Evolutionary conservation across 257 asterid genomes (phyloP).

Genomic region (Sherardia arvensis): DNA sequence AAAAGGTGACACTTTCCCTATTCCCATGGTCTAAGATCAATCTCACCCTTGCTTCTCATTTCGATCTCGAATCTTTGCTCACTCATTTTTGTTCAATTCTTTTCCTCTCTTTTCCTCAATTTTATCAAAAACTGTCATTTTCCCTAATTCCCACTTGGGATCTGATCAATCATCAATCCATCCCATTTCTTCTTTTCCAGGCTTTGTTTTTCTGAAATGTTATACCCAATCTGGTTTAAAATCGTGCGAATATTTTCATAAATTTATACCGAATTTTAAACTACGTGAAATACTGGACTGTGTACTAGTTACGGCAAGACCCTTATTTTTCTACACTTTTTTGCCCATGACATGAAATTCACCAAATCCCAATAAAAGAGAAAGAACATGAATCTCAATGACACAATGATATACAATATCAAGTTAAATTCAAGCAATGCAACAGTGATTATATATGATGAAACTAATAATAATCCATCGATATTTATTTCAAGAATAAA

Average conservation of each 20-base stretch:
- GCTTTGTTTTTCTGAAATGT: too few relatives aligned
- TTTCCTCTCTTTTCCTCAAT: constrained; percentile 18
- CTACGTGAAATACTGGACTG: too few relatives aligned
- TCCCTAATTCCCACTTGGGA: constrained; percentile 24
- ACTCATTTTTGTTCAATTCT: background rate
- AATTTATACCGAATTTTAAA: too few relatives aligned
- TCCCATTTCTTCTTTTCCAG: constrained; percentile 29
- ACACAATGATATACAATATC: background rate
- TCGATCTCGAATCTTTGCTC: constrained; percentile 32
- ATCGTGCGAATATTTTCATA: too few relatives aligned
- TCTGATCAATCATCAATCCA: constrained; percentile 23
- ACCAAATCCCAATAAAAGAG: constrained; percentile 23
- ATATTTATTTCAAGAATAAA: background rate
- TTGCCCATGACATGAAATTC: constrained; percentile 6
- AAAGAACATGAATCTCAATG: constrained; percentile 6
- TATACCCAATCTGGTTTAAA: too few relatives aligned
- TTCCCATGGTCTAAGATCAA: constrained; percentile 31
- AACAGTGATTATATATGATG: constrained; percentile 1
- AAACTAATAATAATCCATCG: background rate
- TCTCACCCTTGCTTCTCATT: constrained; percentile 25
- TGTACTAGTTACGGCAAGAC: too few relatives aligned
- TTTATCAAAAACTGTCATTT: constrained; percentile 26
- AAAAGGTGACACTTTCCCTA: constrained; percentile 21
- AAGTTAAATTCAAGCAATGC: background rate
- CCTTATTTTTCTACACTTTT: constrained; percentile 34